A percentile compares a stretch with the other conserved stretches of the same genome.
These are phyloP conservation scores for Zygosaccharomyces gambellarensis DNA, from an alignment of 805 yeast genomes.

Conservation along the genomic window DNA sequence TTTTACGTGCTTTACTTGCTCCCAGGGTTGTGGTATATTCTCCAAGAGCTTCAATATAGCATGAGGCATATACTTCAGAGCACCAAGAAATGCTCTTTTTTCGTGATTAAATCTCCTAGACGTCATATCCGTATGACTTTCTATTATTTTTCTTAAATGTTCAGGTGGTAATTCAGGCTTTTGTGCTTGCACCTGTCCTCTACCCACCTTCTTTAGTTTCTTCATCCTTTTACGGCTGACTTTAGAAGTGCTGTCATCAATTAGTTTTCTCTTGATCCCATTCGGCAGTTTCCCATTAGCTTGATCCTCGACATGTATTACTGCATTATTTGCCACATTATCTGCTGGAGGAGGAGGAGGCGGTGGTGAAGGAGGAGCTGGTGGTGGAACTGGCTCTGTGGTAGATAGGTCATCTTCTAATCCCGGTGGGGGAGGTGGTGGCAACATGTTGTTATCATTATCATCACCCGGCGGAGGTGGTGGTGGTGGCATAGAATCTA, in stretches of 20 bases:
- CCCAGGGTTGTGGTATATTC: constrained; percentile 99
- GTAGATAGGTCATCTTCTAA: constrained; percentile 22
- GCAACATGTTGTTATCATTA: constrained; percentile 23
- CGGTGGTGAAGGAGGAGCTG: constrained; percentile 13
- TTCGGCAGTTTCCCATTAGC: background rate
- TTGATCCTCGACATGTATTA: background rate
- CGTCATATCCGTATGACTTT: constrained; percentile 80
- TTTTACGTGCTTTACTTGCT: constrained; percentile 72
- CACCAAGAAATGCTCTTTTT: constrained; percentile 82
- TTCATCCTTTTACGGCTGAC: constrained; percentile 10
- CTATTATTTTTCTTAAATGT: constrained; percentile 78
- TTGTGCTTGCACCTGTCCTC: constrained; percentile 49
- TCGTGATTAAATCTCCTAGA: constrained; percentile 75
- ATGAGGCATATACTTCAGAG: constrained; percentile 93
- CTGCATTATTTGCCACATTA: background rate
- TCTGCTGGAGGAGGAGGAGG: constrained; percentile 16
- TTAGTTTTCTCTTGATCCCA: constrained; percentile 16
- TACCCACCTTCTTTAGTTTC: constrained; percentile 38
- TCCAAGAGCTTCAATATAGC: constrained; percentile 85
- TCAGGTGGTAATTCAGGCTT: constrained; percentile 90
- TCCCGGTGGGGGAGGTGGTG: constrained; percentile 37
- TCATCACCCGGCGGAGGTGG: constrained; percentile 33
- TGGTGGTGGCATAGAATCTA: constrained; percentile 8
- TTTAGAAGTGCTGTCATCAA: constrained; percentile 10
- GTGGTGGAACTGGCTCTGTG: constrained; percentile 30